Base-by-base conservation (phyloP, 148 eudicot species). In the Nepenthes mirabilis region DNA sequence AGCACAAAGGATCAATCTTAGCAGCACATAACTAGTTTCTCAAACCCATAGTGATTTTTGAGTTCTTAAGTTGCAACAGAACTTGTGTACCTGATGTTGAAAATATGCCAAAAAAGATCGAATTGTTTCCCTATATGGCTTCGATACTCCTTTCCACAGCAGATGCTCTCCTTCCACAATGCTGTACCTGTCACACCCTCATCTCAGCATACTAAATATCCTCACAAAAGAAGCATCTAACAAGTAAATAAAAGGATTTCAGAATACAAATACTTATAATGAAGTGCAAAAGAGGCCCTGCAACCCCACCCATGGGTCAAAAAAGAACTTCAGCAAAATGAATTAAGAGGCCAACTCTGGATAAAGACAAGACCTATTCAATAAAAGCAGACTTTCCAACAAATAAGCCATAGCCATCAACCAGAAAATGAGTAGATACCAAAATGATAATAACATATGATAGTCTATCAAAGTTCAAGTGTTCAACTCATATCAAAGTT, bases 61-160 rank as follows among this genome's bases (percentile, higher is more conserved):
- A 34, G 52, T 11, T 9, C 47, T 43, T 36, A 52, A 35, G n/a
- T 33, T 47, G 65, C 43, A 43, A 12, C 10, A 56, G 58, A 43
- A 36, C 9, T 58, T 57, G 40, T 55, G 9, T 74, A 93, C 99
- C 96, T 93, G 95, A 70, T 84, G 74, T 81, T 88, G 99, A 76
- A 93, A 93, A 72, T 80, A 93, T 60, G 72, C 91, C 71, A 93
- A 72, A 72, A 93, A 89, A 32, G 95, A 66, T 43, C 96, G 74
- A 71, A 93, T 93, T 8, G 95, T 86, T 79, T 93, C 99, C 70
- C 90, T 77, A 61, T 93, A 93, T 55, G 99, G 91, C 61, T 80
- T 87, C 37, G 99, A 93, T 69, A 93, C 96, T 69, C 80, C 99
- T 57, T 64, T 67, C 99, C 99, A 93, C 34, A 93, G 66, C 59